Base-by-base conservation (phyloP, 345 rosid species). In the Dimocarpus longan region DNA sequence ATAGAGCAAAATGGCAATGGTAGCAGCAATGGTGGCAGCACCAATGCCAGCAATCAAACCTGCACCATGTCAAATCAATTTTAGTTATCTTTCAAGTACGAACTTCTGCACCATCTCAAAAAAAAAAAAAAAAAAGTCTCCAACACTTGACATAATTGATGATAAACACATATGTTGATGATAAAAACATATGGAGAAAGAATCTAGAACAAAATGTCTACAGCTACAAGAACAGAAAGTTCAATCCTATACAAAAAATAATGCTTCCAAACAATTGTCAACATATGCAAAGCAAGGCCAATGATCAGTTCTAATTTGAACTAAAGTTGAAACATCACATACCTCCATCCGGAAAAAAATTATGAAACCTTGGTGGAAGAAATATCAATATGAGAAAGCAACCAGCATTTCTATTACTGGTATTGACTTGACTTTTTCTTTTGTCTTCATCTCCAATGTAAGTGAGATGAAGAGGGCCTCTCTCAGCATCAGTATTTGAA, bases 271-370 rank as follows among this genome's bases (percentile, higher is more conserved):
- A 80, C 90, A 96, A 80, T 91, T 98, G 82, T 94, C 99, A 68
- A 94, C 89, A 80, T 94, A 96, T 48, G 99, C 98, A 73, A 96
- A 88, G 90, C 97, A 96, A 8, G 98, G 99, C 99, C 99, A 94
- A 77, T 94, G 89, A 86, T 96, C 99, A 16, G 98, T 94, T 86
- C 99, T 88, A 71, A 96, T 90, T 67, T 92, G 93, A 72, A 94
- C 98, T 76, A 96, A 88, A 66, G 97, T 93, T 21, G 99, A 90
- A 65, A 75, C 78, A 73, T 93, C 91, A 39, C 89, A 82, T 57
- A 96, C 95, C 91, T 96, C 99, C 95, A 96, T 96, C 82, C 87
- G 95, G 83, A 93, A 81, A 70, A 96, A 87, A 42, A 96, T 93
- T 93, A 89, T 96, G 99, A 87, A 88, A 96, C 87, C 93, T 90